These are phyloP conservation scores for Agaricus sinodeliciosus DNA, from an alignment of 768 basidiomycete species.

Conservation along the genomic window DNA sequence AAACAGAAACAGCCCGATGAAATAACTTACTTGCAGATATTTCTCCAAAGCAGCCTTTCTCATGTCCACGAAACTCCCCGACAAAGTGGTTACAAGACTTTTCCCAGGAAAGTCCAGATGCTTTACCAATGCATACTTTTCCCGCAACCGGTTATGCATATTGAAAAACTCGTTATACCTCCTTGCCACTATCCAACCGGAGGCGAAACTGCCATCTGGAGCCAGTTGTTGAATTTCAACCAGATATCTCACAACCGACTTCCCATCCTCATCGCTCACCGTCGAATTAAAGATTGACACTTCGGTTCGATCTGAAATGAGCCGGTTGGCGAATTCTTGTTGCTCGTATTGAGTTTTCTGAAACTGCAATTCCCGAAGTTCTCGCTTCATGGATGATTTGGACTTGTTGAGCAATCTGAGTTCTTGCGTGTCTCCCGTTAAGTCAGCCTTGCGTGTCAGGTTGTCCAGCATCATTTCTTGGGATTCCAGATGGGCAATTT, in stretches of 20 bases:
- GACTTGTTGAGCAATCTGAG: constrained; percentile 77
- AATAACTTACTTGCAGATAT: constrained; percentile 72
- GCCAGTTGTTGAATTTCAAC: constrained; percentile 87
- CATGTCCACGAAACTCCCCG: constrained; percentile 82
- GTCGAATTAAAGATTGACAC: constrained; percentile 84
- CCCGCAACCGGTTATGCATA: constrained; percentile 82
- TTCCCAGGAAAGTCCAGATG: constrained; percentile 90
- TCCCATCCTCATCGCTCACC: constrained; percentile 77
- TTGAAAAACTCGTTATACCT: constrained; percentile 93
- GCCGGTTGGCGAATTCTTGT: constrained; percentile 86
- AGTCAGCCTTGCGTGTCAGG: constrained; percentile 89
- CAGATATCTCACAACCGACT: constrained; percentile 86
- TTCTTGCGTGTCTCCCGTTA: constrained; percentile 87
- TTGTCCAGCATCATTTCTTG: constrained; percentile 84
- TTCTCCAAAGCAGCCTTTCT: constrained; percentile 76
- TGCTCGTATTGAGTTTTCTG: constrained; percentile 92
- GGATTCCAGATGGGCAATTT: constrained; percentile 67
- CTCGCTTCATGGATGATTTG: constrained; percentile 72
- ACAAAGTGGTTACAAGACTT: constrained; percentile 81
- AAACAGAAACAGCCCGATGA: background rate
- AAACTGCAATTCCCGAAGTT: constrained; percentile 79
- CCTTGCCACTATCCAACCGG: constrained; percentile 90
- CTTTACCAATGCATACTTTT: constrained; percentile 60
- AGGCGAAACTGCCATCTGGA: constrained; percentile 68
- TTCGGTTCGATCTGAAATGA: constrained; percentile 76